Evolutionary conservation across 768 basidiomycete genomes (phyloP).

Genomic region (Tricholoma furcatifolium): DNA sequence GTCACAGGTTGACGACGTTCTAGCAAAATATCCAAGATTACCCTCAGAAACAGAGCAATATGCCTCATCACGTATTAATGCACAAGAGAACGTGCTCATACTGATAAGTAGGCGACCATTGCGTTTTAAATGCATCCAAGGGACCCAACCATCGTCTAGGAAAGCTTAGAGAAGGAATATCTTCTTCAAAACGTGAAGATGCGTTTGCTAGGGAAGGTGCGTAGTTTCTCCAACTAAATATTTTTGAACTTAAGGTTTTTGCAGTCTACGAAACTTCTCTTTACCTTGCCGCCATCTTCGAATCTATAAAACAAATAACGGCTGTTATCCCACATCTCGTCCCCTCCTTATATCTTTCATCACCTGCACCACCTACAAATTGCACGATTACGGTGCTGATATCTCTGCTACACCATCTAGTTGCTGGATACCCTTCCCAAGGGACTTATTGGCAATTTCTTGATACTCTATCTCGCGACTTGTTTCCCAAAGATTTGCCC

Average conservation of each 20-base stretch:
- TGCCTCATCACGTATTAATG: constrained; percentile 44
- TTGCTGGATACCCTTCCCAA: constrained; percentile 65
- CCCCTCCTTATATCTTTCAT: constrained; percentile 41
- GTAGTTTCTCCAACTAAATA: constrained; percentile 8
- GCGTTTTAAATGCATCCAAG: neutral
- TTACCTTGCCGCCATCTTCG: constrained; percentile 61
- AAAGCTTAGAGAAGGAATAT: constrained; percentile 74
- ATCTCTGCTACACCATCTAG: constrained; percentile 58
- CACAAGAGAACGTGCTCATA: constrained; percentile 69
- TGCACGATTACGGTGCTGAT: constrained; percentile 38
- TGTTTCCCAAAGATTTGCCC: constrained; percentile 36
- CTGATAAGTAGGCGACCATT: constrained; percentile 56
- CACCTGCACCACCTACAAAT: constrained; percentile 20
- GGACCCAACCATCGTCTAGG: constrained; percentile 37
- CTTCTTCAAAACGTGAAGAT: constrained; percentile 58
- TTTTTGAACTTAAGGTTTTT: neutral
- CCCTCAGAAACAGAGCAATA: constrained; percentile 30
- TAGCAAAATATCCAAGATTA: constrained; percentile 34
- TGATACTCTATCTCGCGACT: constrained; percentile 35
- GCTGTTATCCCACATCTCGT: constrained; percentile 63
- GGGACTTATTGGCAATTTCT: constrained; percentile 48
- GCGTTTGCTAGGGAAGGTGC: constrained; percentile 67
- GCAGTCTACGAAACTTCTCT: constrained; percentile 76
- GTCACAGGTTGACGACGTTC: constrained; percentile 47
- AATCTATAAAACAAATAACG: constrained; percentile 57